Evolutionary conservation across 2,329 filamentous ascomycete genomes (phyloP).

Genomic region (Epichloe aotearoae): DNA sequence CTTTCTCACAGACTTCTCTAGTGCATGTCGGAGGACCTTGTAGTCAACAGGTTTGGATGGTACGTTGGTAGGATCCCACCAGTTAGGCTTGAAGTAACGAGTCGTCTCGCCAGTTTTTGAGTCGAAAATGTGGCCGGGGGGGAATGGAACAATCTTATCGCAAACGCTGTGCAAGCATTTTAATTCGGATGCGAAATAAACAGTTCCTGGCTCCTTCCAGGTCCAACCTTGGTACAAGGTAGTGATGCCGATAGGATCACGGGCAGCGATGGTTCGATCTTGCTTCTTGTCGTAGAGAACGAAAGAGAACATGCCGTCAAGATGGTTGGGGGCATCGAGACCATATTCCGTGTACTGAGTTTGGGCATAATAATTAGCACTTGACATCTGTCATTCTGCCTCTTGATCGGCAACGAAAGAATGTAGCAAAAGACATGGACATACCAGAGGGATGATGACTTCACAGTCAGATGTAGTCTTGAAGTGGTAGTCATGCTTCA

Average conservation of each 20-base stretch:
- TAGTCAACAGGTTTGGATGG: constrained; percentile 73
- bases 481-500: constrained; percentile 82
- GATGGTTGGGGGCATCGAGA: constrained; percentile 78
- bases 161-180: constrained; percentile 89
- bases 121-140: constrained; percentile 87
- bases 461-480: constrained; percentile 98
- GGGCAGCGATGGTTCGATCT: constrained; percentile 83
- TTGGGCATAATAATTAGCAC: neutral
- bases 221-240: constrained; percentile 95
- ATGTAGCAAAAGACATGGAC: constrained; percentile 15
- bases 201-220: constrained; percentile 65
- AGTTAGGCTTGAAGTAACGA: constrained; percentile 81
- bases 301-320: constrained; percentile 99
- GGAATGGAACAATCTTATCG: constrained; percentile 89
- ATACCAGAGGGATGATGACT: constrained; percentile 91
- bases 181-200: constrained; percentile 94
- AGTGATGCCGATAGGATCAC: constrained; percentile 93
- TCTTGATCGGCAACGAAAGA: neutral
- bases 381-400: neutral
- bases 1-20: constrained; percentile 90
- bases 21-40: constrained; percentile 63
- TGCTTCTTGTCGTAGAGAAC: constrained; percentile 93
- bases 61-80: constrained; percentile 75
- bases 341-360: constrained; percentile 79
- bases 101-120: constrained; percentile 77